These are phyloP conservation scores for Anaeromyces robustus DNA, from an alignment of 192 early-diverging fungal species.

Conservation along the genomic window DNA sequence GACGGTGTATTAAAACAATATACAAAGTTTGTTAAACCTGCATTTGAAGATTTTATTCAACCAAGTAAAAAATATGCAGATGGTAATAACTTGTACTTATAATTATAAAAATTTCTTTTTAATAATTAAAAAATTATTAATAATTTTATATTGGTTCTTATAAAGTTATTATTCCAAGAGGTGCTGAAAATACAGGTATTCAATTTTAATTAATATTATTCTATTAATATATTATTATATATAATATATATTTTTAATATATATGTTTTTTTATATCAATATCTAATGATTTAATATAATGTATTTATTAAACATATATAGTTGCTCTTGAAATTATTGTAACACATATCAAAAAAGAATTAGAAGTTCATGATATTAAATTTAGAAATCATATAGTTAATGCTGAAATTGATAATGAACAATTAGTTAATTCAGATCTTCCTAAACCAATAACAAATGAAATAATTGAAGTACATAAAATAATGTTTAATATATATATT, in stretches of 20 bases:
- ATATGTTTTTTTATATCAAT: too few relatives aligned
- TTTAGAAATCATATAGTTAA: not conserved
- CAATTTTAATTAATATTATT: not conserved
- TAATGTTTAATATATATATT: too few relatives aligned
- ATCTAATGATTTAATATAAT: too few relatives aligned
- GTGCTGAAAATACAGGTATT: not conserved
- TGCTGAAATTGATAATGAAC: not conserved
- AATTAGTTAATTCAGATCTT: not conserved
- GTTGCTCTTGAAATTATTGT: not conserved
- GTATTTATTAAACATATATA: not conserved
- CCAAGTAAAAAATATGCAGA: slow-evolving; percentile 91
- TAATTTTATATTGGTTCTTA: too few relatives aligned
- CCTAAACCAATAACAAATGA: not conserved
- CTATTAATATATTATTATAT: not conserved
- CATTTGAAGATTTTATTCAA: slow-evolving; percentile 79
- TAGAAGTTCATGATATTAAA: not conserved
- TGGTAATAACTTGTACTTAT: slow-evolving; percentile 28
- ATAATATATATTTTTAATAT: not conserved
- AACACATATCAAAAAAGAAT: not conserved
- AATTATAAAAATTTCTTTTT: too few relatives aligned
- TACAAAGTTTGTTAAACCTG: slow-evolving; percentile 80
- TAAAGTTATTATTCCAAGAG: not conserved
- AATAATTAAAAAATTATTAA: too few relatives aligned
- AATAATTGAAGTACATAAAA: not conserved
- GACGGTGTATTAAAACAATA: slow-evolving; percentile 81